Evolutionary conservation across 208 protist genomes (phyloP).

Genomic region (Strigomonas oncopelti): DNA sequence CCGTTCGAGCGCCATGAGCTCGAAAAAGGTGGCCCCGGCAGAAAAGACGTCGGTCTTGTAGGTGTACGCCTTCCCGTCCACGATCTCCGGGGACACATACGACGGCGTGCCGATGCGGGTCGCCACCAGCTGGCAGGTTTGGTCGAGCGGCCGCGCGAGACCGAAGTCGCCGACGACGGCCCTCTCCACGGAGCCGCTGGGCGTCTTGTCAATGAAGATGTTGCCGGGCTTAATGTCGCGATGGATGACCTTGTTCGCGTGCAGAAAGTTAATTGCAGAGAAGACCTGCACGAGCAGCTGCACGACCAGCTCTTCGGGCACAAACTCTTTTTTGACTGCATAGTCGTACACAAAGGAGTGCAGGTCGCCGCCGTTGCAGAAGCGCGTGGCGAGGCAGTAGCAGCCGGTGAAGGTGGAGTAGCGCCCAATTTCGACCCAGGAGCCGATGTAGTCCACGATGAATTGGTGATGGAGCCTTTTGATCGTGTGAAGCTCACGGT

Average conservation of each 20-base stretch:
- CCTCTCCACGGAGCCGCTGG: too few species aligned
- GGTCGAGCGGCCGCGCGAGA: conserved; percentile 46
- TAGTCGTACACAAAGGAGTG: conserved; percentile 53
- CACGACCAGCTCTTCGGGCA: conserved; percentile 45
- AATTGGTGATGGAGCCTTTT: conserved; percentile 58
- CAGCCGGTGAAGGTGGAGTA: conserved; percentile 27
- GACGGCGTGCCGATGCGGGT: conserved; percentile 59
- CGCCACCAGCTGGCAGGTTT: too few species aligned
- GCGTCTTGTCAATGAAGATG: too few species aligned
- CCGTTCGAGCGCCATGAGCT: conserved; percentile 62
- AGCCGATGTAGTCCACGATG: conserved; percentile 75
- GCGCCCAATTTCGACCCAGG: conserved; percentile 55
- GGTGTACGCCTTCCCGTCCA: conserved; percentile 79
- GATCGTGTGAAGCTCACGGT: conserved; percentile 54
- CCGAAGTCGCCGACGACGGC: conserved; percentile 80
- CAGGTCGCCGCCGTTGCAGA: conserved; percentile 81
- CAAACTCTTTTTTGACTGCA: conserved; percentile 9
- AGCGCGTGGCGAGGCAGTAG: conserved; percentile 82
- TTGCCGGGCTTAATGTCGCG: conserved; percentile 87
- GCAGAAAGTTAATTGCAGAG: conserved; percentile 66
- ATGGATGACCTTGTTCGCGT: conserved; percentile 75
- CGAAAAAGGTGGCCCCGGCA: conserved; percentile 85
- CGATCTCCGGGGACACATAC: conserved; percentile 55
- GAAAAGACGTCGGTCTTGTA: conserved; percentile 92
- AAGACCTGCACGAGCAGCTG: conserved; percentile 68